These are phyloP conservation scores for Penicillium coffeae DNA, from an alignment of 495 filamentous ascomycete species.

Conservation along the genomic window DNA sequence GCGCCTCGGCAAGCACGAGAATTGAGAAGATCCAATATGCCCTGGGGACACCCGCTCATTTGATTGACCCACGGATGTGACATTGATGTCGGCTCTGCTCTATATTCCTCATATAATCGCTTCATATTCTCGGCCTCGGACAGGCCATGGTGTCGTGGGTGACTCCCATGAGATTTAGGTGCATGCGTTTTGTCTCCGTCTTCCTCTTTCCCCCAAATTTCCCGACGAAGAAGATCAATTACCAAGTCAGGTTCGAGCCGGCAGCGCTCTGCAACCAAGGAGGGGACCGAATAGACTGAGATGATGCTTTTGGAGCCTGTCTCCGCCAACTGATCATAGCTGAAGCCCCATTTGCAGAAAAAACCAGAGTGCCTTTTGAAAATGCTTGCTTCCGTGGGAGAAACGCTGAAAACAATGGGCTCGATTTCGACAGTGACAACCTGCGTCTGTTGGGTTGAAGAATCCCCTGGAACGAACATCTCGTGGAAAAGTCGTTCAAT, in stretches of 20 bases:
- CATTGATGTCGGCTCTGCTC: neutral
- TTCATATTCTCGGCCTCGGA: no score
- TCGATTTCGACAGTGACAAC: slow-evolving; percentile 39
- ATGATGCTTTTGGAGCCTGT: slow-evolving; percentile 26
- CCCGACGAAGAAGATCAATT: slow-evolving; percentile 67
- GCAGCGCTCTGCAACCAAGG: slow-evolving; percentile 71
- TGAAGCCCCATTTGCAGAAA: slow-evolving; percentile 71
- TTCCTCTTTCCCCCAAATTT: slow-evolving; percentile 59
- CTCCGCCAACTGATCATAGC: slow-evolving; percentile 42
- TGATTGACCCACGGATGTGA: slow-evolving; percentile 50
- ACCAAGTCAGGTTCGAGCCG: slow-evolving; percentile 64
- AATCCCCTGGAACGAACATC: slow-evolving; percentile 19
- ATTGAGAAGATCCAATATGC: slow-evolving; percentile 83
- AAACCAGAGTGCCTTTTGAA: slow-evolving; percentile 50
- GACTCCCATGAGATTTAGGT: neutral
- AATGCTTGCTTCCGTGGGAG: slow-evolving; percentile 51
- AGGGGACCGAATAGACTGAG: slow-evolving; percentile 57
- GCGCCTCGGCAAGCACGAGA: slow-evolving; percentile 86
- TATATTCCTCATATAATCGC: no score
- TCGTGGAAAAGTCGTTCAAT: slow-evolving; percentile 66
- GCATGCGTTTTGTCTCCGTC: slow-evolving; percentile 11
- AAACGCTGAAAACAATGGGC: slow-evolving; percentile 59
- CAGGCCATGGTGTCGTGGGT: neutral
- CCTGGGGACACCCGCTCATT: slow-evolving; percentile 65
- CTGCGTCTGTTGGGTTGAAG: neutral